phyloP scores from a whole-genome alignment of 2,329 filamentous ascomycete species.

The Microascus cirrosus region DNA sequence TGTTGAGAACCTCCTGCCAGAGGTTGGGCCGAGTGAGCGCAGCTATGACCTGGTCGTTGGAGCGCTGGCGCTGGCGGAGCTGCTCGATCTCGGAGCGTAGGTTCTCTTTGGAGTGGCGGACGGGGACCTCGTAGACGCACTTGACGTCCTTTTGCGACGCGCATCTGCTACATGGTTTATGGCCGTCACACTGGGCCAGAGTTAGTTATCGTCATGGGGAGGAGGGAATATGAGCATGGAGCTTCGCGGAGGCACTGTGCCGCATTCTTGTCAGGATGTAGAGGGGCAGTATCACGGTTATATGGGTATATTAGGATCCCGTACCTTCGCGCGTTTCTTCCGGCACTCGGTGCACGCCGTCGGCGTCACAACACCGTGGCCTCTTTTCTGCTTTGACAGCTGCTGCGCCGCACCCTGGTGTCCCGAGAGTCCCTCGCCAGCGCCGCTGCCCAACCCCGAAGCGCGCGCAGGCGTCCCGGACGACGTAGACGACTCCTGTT shows the following conservation, averaged over 20 bases:
- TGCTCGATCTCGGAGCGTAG: slow-evolving; percentile 48
- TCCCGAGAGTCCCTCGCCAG: background rate
- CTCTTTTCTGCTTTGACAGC: slow-evolving; percentile 41
- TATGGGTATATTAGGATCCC: slow-evolving; percentile 5
- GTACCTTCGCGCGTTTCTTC: slow-evolving; percentile 51
- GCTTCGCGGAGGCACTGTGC: background rate
- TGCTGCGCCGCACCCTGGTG: slow-evolving; percentile 10
- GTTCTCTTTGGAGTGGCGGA: slow-evolving; percentile 53
- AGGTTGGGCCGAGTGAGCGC: slow-evolving; percentile 39
- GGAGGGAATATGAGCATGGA: slow-evolving; percentile 4
- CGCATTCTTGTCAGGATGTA: background rate
- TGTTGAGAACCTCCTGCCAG: slow-evolving; percentile 42
- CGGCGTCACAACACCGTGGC: slow-evolving; percentile 44
- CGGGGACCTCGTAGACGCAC: slow-evolving; percentile 50
- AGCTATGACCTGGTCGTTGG: slow-evolving; percentile 42
- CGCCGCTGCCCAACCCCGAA: background rate
- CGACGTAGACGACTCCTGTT: slow-evolving; percentile 5
- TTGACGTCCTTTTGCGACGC: slow-evolving; percentile 39
- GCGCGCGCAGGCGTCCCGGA: background rate
- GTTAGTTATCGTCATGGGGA: no score
- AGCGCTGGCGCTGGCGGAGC: slow-evolving; percentile 40
- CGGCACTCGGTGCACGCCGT: slow-evolving; percentile 53
- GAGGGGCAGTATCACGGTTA: background rate
- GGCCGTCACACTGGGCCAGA: slow-evolving; percentile 42
- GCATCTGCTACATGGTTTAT: slow-evolving; percentile 44